These are phyloP conservation scores for Stramenopiles sp. DNA, from an alignment of 352 stramenopile genomes.

Conservation along the genomic window DNA sequence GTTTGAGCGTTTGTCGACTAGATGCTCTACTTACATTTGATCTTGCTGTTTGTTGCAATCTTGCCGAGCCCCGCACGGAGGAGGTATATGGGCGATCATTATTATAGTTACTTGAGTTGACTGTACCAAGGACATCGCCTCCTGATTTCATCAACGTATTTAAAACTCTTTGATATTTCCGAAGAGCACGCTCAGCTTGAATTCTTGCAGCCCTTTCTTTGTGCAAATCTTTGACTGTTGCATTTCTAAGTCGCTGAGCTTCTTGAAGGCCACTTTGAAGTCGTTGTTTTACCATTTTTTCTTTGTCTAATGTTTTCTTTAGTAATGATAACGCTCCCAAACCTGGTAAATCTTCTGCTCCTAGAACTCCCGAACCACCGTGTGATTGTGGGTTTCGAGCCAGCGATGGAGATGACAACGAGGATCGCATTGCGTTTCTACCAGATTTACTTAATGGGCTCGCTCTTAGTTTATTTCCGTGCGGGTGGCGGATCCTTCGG, in stretches of 20 bases:
- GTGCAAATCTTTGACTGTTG: not conserved
- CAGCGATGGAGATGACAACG: not conserved
- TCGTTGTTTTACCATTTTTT: not conserved
- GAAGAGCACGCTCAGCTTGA: not conserved
- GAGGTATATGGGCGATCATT: not conserved
- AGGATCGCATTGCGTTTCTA: not conserved
- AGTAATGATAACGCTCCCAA: not conserved
- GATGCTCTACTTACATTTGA: not conserved
- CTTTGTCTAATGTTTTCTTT: not conserved
- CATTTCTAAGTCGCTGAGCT: not conserved
- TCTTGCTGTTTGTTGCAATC: not conserved
- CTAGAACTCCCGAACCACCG: not conserved
- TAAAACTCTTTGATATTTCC: not conserved
- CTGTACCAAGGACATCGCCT: not conserved
- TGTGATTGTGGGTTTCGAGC: not conserved
- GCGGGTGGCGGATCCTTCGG: not conserved
- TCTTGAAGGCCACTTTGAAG: not conserved
- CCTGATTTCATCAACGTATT: conserved; percentile 1
- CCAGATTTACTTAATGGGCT: not conserved
- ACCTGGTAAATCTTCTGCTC: not conserved
- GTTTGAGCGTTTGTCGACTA: not conserved
- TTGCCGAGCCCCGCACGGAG: not conserved
- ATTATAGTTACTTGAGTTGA: not conserved
- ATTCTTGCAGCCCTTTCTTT: not conserved
- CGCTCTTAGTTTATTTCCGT: too few species aligned